phyloP scores from a whole-genome alignment of 441 rosid species.

The Erodium texanum region DNA sequence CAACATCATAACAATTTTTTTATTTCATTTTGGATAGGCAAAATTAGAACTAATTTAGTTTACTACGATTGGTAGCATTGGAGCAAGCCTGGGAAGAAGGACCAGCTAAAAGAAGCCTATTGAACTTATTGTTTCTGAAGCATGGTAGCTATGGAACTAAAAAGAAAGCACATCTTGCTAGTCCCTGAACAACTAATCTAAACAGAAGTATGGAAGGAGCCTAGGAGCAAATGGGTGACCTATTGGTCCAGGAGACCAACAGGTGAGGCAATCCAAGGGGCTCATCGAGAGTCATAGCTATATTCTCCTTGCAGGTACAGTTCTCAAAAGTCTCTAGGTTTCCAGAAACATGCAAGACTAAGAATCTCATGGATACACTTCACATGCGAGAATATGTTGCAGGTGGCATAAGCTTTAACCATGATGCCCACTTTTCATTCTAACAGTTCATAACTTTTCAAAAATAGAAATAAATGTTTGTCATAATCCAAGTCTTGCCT shows the following conservation, averaged over 20 bases:
- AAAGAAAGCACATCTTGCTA: background rate
- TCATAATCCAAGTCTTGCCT: constrained; percentile 37
- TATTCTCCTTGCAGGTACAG: background rate
- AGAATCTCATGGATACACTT: background rate
- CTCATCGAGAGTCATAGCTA: background rate
- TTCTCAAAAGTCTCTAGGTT: background rate
- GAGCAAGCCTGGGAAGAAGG: background rate
- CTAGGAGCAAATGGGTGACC: too few species aligned
- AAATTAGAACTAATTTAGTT: background rate
- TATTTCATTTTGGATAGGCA: background rate
- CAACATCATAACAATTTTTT: background rate
- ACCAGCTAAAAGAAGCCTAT: background rate
- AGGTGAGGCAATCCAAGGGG: background rate
- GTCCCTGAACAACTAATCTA: background rate
- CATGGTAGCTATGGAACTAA: background rate
- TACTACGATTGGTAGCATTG: background rate
- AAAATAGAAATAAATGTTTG: background rate
- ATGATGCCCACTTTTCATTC: background rate
- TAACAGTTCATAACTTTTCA: background rate
- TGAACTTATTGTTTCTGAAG: background rate
- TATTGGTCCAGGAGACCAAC: too few species aligned
- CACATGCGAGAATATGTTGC: background rate
- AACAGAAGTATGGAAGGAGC: background rate
- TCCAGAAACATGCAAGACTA: background rate
- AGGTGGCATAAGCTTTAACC: background rate